These are phyloP conservation scores for Colletotrichum sojae DNA, from an alignment of 2,329 filamentous ascomycete genomes.

Conservation along the genomic window DNA sequence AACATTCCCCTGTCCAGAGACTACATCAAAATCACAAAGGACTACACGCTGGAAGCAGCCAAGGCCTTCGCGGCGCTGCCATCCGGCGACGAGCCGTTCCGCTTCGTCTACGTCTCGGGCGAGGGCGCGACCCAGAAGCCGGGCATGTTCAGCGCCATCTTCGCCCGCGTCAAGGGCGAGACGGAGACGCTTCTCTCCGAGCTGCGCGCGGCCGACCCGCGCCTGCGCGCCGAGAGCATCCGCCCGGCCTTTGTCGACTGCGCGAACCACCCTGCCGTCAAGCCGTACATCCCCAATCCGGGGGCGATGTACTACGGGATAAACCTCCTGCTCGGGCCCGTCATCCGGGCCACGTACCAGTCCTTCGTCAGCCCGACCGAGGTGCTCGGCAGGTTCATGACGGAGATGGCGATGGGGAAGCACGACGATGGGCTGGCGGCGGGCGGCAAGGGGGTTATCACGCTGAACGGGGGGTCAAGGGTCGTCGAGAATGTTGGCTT, in stretches of 20 bases:
- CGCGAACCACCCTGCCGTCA: conserved; percentile 56
- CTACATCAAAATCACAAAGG: conserved; percentile 77
- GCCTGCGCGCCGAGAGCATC: conserved; percentile 68
- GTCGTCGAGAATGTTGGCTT: conserved; percentile 54
- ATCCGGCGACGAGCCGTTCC: conserved; percentile 65
- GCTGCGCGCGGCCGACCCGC: conserved; percentile 59
- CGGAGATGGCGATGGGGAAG: conserved; percentile 61
- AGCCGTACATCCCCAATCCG: conserved; percentile 56
- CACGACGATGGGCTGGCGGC: conserved; percentile 46
- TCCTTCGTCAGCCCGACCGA: conserved; percentile 58
- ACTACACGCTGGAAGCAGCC: conserved; percentile 75
- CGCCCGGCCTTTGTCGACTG: conserved; percentile 73
- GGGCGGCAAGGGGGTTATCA: conserved; percentile 49
- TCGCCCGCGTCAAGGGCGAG: conserved; percentile 76
- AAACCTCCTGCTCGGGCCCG: conserved; percentile 44
- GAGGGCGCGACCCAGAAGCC: conserved; percentile 72
- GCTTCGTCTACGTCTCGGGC: conserved; percentile 81
- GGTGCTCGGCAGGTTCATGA: conserved; percentile 59
- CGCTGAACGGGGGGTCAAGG: conserved; percentile 51
- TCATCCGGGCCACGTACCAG: conserved; percentile 43
- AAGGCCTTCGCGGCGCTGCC: conserved; percentile 69
- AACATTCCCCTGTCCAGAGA: conserved; percentile 55
- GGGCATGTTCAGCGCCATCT: conserved; percentile 68
- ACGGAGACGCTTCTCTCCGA: conserved; percentile 72
- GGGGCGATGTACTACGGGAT: conserved; percentile 40